A percentile compares a stretch with the other conserved stretches of the same genome.
Evolutionary conservation across 2,329 filamentous ascomycete species (phyloP).

Genomic region (Colletotrichum noveboracense): DNA sequence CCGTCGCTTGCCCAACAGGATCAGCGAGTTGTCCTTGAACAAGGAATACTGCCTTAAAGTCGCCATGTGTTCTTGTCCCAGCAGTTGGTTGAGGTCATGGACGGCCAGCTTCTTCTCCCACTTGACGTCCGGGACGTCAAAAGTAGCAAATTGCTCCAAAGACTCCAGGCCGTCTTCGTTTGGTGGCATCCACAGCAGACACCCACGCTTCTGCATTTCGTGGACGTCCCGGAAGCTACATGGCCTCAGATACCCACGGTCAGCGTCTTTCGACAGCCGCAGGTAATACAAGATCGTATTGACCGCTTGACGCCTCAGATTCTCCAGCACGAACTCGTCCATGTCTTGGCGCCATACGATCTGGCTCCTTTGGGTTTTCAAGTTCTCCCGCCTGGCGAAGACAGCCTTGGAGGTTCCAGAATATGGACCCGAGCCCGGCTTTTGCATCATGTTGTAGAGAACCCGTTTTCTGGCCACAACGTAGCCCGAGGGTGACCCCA

Average conservation of each 20-base stretch:
- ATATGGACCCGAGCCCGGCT: not conserved
- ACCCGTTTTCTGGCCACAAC: conserved; percentile 19
- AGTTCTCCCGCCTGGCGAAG: not conserved
- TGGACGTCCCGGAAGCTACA: conserved; percentile 51
- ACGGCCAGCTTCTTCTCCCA: conserved; percentile 49
- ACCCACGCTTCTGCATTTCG: conserved; percentile 44
- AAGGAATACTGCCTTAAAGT: conserved; percentile 33
- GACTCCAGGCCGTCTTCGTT: not conserved
- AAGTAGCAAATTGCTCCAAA: conserved; percentile 13
- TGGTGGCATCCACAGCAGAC: conserved; percentile 45
- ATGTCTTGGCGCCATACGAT: conserved; percentile 60
- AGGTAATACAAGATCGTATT: conserved; percentile 50
- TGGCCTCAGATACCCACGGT: conserved; percentile 45
- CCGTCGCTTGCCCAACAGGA: conserved; percentile 44
- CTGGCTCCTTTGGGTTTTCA: conserved; percentile 5
- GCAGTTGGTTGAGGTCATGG: conserved; percentile 55
- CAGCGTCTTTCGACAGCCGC: conserved; percentile 28
- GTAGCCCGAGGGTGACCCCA: not conserved
- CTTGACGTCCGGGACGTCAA: conserved; percentile 41
- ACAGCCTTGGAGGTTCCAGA: conserved; percentile 12
- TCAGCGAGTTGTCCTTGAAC: conserved; percentile 32
- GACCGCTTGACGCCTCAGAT: conserved; percentile 53
- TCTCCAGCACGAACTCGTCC: conserved; percentile 54
- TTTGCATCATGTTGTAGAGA: conserved; percentile 25
- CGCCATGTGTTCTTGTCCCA: conserved; percentile 52